phyloP scores from a whole-genome alignment of 352 stramenopile species.

The Lagenidium sp. region DNA sequence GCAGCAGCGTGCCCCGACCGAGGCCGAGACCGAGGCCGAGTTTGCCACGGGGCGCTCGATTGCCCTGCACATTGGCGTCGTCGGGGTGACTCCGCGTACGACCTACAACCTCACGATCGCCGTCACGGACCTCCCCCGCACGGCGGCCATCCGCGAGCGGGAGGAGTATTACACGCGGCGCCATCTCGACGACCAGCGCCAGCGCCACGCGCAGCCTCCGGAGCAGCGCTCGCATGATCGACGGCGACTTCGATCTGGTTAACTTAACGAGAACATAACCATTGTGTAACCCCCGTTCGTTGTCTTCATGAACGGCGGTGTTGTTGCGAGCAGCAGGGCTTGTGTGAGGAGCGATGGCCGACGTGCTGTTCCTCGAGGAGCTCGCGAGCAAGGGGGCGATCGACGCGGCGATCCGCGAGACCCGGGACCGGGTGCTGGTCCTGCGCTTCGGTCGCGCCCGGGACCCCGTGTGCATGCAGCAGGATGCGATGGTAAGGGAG shows the following conservation, averaged over 20 bases:
- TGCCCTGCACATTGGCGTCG: slow-evolving; percentile 62
- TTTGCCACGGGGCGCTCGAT: too few relatives aligned
- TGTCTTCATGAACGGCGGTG: too few relatives aligned
- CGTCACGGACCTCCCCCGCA: slow-evolving; percentile 47
- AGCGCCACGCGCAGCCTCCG: too few relatives aligned
- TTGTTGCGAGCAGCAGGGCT: too few relatives aligned
- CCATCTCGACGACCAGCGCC: slow-evolving; percentile 14
- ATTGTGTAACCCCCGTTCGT: too few relatives aligned
- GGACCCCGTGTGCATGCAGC: slow-evolving; percentile 70
- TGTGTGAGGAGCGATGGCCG: too few relatives aligned
- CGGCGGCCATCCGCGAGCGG: slow-evolving; percentile 30
- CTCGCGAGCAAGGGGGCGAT: slow-evolving; percentile 53
- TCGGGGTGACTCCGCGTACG: slow-evolving; percentile 20
- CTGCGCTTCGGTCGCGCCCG: slow-evolving; percentile 64
- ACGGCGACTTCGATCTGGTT: too few relatives aligned
- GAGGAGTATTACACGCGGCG: slow-evolving; percentile 53
- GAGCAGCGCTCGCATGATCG: too few relatives aligned
- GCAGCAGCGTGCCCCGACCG: too few relatives aligned
- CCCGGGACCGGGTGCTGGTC: slow-evolving; percentile 76
- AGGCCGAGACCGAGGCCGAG: too few relatives aligned
- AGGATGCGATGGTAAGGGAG: slow-evolving; percentile 80
- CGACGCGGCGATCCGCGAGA: slow-evolving; percentile 69
- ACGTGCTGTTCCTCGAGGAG: slow-evolving; percentile 64
- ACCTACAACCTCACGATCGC: slow-evolving; percentile 46
- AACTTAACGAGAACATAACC: too few relatives aligned